phyloP scores from a whole-genome alignment of 805 yeast species.

The Ogataea haglerorum region DNA sequence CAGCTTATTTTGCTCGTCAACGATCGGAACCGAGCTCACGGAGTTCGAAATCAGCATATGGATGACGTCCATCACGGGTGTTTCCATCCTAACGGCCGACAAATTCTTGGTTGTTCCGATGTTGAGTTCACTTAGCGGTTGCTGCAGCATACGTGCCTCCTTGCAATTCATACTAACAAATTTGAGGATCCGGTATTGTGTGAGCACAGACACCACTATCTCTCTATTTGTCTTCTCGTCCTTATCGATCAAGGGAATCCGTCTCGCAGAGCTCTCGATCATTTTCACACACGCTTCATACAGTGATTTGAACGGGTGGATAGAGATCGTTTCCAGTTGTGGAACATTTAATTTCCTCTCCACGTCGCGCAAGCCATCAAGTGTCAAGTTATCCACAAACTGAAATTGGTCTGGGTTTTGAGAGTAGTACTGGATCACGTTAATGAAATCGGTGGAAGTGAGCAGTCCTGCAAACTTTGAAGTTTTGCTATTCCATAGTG shows the following conservation, averaged over 20 bases:
- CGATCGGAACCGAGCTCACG: conserved; percentile 91
- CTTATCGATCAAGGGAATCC: conserved; percentile 91
- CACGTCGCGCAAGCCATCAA: conserved; percentile 81
- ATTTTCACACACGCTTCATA: conserved; percentile 92
- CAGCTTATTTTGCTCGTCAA: conserved; percentile 63
- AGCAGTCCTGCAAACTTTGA: conserved; percentile 91
- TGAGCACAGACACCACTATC: conserved; percentile 90
- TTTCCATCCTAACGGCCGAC: conserved; percentile 81
- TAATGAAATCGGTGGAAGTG: conserved; percentile 89
- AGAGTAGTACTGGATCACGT: conserved; percentile 91
- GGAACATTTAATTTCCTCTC: conserved; percentile 85
- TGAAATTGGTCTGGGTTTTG: conserved; percentile 86
- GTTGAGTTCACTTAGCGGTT: conserved; percentile 67
- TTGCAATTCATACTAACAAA: conserved; percentile 95
- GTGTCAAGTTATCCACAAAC: conserved; percentile 77
- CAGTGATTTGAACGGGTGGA: conserved; percentile 85
- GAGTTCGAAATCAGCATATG: conserved; percentile 71
- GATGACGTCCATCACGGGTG: conserved; percentile 93
- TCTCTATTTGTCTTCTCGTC: conserved; percentile 91
- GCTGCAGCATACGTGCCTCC: conserved; percentile 79
- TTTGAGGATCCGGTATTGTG: conserved; percentile 93
- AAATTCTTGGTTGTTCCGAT: conserved; percentile 56
- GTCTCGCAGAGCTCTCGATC: conserved; percentile 82
- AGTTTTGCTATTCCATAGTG: conserved; percentile 89
- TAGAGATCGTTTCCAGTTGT: conserved; percentile 79